Percentiles rank a stretch among this genome's conserved stretches.
phyloP scores from a whole-genome alignment of 202 grass and related monocot genomes.

The Eragrostis tef region DNA sequence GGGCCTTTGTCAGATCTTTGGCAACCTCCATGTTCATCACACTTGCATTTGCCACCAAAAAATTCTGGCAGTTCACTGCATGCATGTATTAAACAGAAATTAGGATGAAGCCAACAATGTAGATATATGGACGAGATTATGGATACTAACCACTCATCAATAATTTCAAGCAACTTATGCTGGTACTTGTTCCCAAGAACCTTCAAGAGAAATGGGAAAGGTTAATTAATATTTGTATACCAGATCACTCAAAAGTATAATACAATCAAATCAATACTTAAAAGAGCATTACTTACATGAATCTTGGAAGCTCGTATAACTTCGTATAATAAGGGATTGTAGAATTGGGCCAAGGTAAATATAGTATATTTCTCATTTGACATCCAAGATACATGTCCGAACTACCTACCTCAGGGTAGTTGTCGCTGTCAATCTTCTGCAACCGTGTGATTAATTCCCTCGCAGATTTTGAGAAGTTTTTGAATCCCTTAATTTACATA shows the following conservation, averaged over 20 bases:
- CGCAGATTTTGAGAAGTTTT: conserved; percentile 91
- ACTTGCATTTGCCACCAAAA: conserved; percentile 89
- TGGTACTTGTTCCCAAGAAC: conserved; percentile 94
- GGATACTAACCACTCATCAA: conserved; percentile 72
- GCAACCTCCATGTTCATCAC: conserved; percentile 75
- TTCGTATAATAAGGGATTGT: conserved; percentile 36
- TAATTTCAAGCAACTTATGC: conserved; percentile 90
- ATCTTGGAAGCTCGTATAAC: conserved; percentile 98
- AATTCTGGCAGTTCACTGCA: conserved; percentile 92
- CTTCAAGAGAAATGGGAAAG: conserved; percentile 55
- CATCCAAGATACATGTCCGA: background rate
- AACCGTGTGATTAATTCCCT: conserved; percentile 82
- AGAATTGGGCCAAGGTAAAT: conserved; percentile 34
- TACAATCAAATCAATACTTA: conserved; percentile 12
- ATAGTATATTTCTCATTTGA: conserved; percentile 18
- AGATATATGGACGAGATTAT: conserved; percentile 35
- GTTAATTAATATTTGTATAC: conserved; percentile 22
- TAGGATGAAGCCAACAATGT: conserved; percentile 34
- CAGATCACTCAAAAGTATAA: conserved; percentile 22
- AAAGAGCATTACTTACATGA: conserved; percentile 61
- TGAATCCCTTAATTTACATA: conserved; percentile 70
- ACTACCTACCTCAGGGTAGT: conserved; percentile 86
- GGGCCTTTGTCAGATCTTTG: conserved; percentile 90
- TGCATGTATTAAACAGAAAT: conserved; percentile 37
- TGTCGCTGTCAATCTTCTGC: conserved; percentile 93